These are phyloP conservation scores for Puccinia polysora DNA, from an alignment of 1,284 basidiomycete species.

Conservation along the genomic window DNA sequence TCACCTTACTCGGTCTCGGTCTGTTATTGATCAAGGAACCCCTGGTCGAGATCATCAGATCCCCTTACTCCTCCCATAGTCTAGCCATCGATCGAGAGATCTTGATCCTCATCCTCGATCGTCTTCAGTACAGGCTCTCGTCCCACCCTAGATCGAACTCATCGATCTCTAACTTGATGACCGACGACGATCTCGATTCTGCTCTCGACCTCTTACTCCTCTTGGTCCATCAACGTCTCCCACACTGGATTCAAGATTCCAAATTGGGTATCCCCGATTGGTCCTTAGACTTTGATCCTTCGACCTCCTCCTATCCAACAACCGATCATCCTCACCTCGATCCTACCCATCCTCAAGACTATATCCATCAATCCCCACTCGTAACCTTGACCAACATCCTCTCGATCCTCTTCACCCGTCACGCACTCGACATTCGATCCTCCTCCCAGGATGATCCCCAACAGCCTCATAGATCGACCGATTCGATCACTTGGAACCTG, in stretches of 20 bases:
- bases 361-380: conserved; percentile 18
- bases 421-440: conserved; percentile 5
- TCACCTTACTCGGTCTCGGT: conserved; percentile 35
- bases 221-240: conserved; percentile 8
- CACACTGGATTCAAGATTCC: conserved; percentile 18
- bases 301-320: no score
- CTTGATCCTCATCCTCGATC: conserved; percentile 30
- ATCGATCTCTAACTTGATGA: conserved; percentile 12
- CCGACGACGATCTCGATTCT: conserved; percentile 26
- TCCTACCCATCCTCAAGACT: background rate
- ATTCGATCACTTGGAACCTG: conserved; percentile 16
- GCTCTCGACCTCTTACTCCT: conserved; percentile 29
- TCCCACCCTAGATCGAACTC: conserved; percentile 15
- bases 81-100: conserved; percentile 27
- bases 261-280: background rate
- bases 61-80: background rate
- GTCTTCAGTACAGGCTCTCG: conserved; percentile 12
- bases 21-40: conserved; percentile 22
- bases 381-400: conserved; percentile 26
- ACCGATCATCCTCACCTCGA: background rate
- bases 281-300: conserved; percentile 30
- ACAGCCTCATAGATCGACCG: background rate
- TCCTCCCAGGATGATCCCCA: background rate
- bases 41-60: conserved; percentile 14
- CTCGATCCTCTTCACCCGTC: conserved; percentile 27